phyloP scores from a whole-genome alignment of 106 monocot species.

The Dendrobium nobile region DNA sequence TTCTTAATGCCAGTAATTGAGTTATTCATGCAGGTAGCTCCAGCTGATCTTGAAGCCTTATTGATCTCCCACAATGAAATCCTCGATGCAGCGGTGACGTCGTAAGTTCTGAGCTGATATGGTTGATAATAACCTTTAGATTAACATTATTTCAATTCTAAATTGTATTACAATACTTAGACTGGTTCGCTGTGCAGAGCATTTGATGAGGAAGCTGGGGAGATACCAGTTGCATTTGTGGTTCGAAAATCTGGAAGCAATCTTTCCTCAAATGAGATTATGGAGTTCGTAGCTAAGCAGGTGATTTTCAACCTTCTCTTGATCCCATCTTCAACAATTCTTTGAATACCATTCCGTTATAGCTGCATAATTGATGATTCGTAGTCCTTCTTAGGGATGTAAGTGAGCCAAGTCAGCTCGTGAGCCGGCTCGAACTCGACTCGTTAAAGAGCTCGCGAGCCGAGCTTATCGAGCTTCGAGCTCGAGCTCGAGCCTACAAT shows the following conservation, averaged over 20 bases:
- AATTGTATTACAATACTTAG: too few relatives aligned
- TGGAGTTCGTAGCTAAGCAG: constrained; percentile 58
- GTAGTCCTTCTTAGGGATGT: too few relatives aligned
- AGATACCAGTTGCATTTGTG: constrained; percentile 77
- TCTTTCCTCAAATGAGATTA: constrained; percentile 39
- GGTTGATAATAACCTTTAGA: background rate
- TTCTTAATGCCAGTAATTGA: background rate
- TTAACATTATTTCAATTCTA: too few relatives aligned
- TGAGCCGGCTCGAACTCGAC: too few relatives aligned
- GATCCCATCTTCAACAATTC: background rate
- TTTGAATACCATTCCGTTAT: background rate
- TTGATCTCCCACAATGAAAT: constrained; percentile 57
- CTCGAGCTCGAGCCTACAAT: too few relatives aligned
- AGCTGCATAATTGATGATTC: too few relatives aligned
- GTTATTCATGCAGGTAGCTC: constrained; percentile 45
- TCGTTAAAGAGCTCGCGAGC: too few relatives aligned
- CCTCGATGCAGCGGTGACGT: constrained; percentile 57
- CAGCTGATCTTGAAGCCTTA: constrained; percentile 70
- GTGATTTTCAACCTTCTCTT: constrained; percentile 20
- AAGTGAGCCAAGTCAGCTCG: too few relatives aligned
- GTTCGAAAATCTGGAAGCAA: constrained; percentile 36
- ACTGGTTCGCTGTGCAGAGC: constrained; percentile 15
- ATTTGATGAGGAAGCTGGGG: constrained; percentile 56
- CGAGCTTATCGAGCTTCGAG: too few relatives aligned
- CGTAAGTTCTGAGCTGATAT: constrained; percentile 31